Evolutionary conservation across 768 basidiomycete genomes (phyloP).

Genomic region (Leucocoprinus birnbaumii): DNA sequence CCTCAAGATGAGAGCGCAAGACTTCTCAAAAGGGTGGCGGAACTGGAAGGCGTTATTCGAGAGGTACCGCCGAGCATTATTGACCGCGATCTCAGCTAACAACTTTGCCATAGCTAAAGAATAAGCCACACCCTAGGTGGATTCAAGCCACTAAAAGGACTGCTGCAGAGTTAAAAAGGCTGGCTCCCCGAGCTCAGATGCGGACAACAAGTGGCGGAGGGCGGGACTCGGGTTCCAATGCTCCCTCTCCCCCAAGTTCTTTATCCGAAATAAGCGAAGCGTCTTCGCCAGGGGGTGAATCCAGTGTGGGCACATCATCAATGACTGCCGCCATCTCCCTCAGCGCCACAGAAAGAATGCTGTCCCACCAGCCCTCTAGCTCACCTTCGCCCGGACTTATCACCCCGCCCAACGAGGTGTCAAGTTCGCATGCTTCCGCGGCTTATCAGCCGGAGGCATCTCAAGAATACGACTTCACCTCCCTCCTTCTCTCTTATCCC

Average conservation of each 20-base stretch:
- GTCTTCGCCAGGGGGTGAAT: slow-evolving; percentile 11
- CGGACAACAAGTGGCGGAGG: slow-evolving; percentile 16
- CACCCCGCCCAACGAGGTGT: slow-evolving; percentile 45
- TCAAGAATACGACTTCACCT: slow-evolving; percentile 39
- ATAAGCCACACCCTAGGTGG: slow-evolving; percentile 73
- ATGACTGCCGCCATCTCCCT: slow-evolving; percentile 16
- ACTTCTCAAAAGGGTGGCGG: slow-evolving; percentile 72
- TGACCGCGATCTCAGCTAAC: slow-evolving; percentile 27
- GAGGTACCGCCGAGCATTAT: slow-evolving; percentile 43
- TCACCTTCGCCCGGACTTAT: slow-evolving; percentile 36
- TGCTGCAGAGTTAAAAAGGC: slow-evolving; percentile 26
- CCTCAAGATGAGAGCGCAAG: slow-evolving; percentile 61
- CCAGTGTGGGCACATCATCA: slow-evolving; percentile 14
- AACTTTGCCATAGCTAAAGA: slow-evolving; percentile 54
- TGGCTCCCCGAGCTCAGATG: slow-evolving; percentile 20
- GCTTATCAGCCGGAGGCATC: slow-evolving; percentile 21
- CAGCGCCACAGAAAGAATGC: slow-evolving; percentile 24
- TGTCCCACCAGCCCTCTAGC: slow-evolving; percentile 27
- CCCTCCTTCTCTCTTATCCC: slow-evolving; percentile 37
- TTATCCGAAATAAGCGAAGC: slow-evolving; percentile 27
- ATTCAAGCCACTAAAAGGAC: slow-evolving; percentile 38
- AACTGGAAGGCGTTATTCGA: slow-evolving; percentile 82
- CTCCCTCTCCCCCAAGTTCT: slow-evolving; percentile 27
- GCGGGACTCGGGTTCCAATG: slow-evolving; percentile 19
- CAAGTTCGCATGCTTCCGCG: slow-evolving; percentile 28